phyloP scores from a whole-genome alignment of 78 protist species.

The Polysphondylium violaceum region DNA sequence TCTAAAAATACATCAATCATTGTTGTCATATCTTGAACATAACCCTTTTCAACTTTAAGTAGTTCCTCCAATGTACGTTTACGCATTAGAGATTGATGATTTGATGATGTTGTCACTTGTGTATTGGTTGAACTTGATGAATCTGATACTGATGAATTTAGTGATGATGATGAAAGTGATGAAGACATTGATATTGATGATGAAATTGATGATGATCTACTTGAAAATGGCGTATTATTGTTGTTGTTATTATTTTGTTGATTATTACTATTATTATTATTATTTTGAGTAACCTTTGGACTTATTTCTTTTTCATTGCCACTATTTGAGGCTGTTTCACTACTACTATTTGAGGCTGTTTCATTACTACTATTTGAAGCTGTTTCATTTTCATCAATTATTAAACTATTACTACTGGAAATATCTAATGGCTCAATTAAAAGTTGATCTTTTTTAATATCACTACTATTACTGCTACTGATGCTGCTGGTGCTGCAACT shows the following conservation, averaged over 20 bases:
- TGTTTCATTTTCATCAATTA: neutral
- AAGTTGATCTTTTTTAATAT: neutral
- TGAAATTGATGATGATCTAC: conserved; percentile 69
- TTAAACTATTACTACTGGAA: neutral
- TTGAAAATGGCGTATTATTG: conserved; percentile 4
- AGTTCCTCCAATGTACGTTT: conserved; percentile 44
- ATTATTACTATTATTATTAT: neutral
- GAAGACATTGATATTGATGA: conserved; percentile 44
- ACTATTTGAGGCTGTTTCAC: neutral
- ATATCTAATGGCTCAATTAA: neutral
- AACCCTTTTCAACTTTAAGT: conserved; percentile 40
- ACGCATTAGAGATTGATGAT: conserved; percentile 5
- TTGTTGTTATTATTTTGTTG: neutral
- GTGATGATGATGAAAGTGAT: conserved; percentile 12
- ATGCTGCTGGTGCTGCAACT: neutral
- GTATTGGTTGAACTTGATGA: neutral
- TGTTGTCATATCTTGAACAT: conserved; percentile 61
- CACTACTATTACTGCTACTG: neutral
- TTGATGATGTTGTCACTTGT: neutral
- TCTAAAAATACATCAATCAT: conserved; percentile 47
- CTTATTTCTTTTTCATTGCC: neutral
- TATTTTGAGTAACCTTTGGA: neutral
- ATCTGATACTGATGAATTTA: neutral
- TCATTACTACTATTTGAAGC: neutral
- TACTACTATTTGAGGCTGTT: neutral